phyloP scores from a whole-genome alignment of 176 grass and related monocot species.

The Lolium perenne region DNA sequence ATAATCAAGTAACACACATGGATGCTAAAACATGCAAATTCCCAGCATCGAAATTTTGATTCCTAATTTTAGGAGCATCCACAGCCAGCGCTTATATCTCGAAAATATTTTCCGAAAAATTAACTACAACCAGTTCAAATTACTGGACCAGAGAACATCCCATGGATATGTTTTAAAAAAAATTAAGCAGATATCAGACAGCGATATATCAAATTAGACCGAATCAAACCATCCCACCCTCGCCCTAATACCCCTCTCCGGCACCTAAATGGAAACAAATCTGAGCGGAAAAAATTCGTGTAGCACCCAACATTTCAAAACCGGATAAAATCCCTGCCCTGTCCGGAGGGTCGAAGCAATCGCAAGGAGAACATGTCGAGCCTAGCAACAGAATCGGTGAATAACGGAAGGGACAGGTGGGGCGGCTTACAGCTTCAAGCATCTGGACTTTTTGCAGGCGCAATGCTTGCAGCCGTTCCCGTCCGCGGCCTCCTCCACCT shows the following conservation, averaged over 20 bases:
- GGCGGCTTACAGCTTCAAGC: constrained; percentile 67
- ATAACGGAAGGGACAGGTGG: not conserved
- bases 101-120: not conserved
- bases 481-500: constrained; percentile 56
- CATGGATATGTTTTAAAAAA: not conserved
- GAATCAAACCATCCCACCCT: not conserved
- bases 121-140: not conserved
- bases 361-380: not conserved
- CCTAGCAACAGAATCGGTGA: constrained; percentile 15
- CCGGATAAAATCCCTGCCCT: not conserved
- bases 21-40: not conserved
- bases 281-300: constrained; percentile 4
- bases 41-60: not conserved
- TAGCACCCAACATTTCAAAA: constrained; percentile 21
- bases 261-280: constrained; percentile 30
- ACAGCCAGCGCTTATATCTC: not conserved
- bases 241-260: not conserved
- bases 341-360: not conserved
- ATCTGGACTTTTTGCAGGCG: constrained; percentile 74
- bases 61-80: not conserved
- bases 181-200: not conserved
- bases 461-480: constrained; percentile 74
- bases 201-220: not conserved
- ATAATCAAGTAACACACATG: not conserved
- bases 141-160: not conserved